phyloP scores from a whole-genome alignment of 495 filamentous ascomycete genomes.

The Podospora comata region DNA sequence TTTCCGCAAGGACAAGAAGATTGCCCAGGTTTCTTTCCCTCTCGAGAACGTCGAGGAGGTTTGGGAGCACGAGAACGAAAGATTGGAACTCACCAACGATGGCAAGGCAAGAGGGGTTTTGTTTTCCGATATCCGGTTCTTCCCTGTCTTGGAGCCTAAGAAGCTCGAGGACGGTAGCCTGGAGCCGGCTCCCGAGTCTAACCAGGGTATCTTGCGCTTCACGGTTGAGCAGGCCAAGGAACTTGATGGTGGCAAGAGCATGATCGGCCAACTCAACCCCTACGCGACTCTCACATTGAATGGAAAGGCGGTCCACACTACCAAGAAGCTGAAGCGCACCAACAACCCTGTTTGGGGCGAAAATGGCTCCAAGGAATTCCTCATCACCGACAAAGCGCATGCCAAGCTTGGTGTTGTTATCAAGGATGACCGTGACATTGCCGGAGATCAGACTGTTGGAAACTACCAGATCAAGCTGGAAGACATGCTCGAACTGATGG shows the following conservation, averaged over 20 bases:
- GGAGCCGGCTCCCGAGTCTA: constrained; percentile 79
- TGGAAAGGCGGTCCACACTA: constrained; percentile 78
- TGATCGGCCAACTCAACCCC: constrained; percentile 84
- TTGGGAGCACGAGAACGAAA: constrained; percentile 74
- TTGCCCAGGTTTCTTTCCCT: constrained; percentile 79
- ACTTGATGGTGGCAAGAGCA: constrained; percentile 81
- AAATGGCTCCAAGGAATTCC: constrained; percentile 80
- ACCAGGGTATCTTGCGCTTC: constrained; percentile 88
- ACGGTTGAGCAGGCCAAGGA: constrained; percentile 95
- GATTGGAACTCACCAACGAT: constrained; percentile 77
- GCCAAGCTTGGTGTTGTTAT: constrained; percentile 86
- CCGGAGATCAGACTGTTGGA: constrained; percentile 79
- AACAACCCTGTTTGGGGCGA: constrained; percentile 91
- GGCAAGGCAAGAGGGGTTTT: constrained; percentile 79
- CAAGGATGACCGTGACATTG: constrained; percentile 88
- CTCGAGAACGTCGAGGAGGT: constrained; percentile 77
- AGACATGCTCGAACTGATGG: constrained; percentile 86
- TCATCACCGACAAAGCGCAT: constrained; percentile 87
- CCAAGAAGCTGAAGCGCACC: constrained; percentile 87
- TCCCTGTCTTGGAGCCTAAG: constrained; percentile 77
- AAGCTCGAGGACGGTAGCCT: constrained; percentile 71
- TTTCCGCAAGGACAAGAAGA: constrained; percentile 90
- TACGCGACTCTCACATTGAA: constrained; percentile 87
- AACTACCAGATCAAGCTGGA: constrained; percentile 92
- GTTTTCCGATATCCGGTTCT: constrained; percentile 84